These are phyloP conservation scores for Yamadazyma laniorum DNA, from an alignment of 805 yeast species.

Conservation along the genomic window DNA sequence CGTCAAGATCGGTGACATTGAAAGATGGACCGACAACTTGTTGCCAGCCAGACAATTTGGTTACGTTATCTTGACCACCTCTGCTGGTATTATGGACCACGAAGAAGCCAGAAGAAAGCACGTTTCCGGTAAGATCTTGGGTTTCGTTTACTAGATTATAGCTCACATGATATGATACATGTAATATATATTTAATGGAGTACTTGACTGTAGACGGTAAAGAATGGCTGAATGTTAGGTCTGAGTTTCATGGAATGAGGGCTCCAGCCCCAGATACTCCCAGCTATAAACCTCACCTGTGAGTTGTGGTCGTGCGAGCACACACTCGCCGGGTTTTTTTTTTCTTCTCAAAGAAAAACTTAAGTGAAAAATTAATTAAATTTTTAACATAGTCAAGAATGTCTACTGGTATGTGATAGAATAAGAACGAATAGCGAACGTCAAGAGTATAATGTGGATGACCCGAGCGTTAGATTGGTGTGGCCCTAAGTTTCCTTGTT, in stretches of 20 bases:
- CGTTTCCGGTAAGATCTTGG: constrained; percentile 98
- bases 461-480: too few species aligned
- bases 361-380: constrained; percentile 14
- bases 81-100: constrained; percentile 99
- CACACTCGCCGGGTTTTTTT: background rate
- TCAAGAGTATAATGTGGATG: background rate
- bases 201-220: background rate
- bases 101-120: constrained; percentile 99
- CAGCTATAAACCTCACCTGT: too few species aligned
- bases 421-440: background rate
- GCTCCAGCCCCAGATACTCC: background rate
- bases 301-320: constrained; percentile 7
- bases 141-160: constrained; percentile 82
- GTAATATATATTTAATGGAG: constrained; percentile 9
- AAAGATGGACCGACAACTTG: constrained; percentile 98
- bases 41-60: constrained; percentile 99
- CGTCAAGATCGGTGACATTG: constrained; percentile 92
- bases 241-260: background rate
- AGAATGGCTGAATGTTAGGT: background rate
- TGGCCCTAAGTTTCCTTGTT: too few species aligned
- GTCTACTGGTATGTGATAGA: constrained; percentile 35
- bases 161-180: constrained; percentile 15
- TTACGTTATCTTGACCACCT: constrained; percentile 95
- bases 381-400: constrained; percentile 21
- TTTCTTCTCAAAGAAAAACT: constrained; percentile 9